Evolutionary conservation across 2,329 filamentous ascomycete species (phyloP), one percentile per base, ranked within the genome.

Genomic region (Exophiala calicioides): DNA sequence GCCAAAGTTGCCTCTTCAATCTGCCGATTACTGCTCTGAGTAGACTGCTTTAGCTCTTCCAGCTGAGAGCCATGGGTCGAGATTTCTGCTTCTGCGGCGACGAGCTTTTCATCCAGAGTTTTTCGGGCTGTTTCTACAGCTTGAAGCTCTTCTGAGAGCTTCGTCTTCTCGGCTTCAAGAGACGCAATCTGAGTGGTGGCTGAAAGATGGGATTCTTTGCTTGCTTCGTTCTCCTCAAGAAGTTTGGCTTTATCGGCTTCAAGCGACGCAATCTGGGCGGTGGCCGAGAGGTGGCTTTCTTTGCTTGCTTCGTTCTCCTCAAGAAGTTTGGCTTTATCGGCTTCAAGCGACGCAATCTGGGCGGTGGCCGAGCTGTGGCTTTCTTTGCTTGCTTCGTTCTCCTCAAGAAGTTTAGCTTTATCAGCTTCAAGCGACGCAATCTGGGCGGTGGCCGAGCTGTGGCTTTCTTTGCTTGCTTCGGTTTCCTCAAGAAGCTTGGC

Each of bases 161-260:
- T 45, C 3, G 41, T 26, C 30, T 45, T 53, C 19, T 53, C 52
- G 4, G 33, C 44, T 26, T 55, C 39, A 16, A 52, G 37, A 13
- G 15, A 20, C 16, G 38, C 19, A 15, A 46, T 35, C 15, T 44
- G 21, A 13, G n/a, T 21, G 15, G 37, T 35, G 3, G 16, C 29
- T 9, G 16, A 5, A 3, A 18, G 16, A 2, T 8, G 10, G 2
- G 9, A 12, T 18, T 16, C 23, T 18, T 55, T 40, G 16, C 45
- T 18, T 4, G 37, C 24, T 15, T 39, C 43, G 5, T 53, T 5
- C 26, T 51, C 50, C 24, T 50, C 33, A 15, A 16, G n/a, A 26
- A 51, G 21, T 5, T 41, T 53, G n/a, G 44, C 26, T 18, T 32
- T 42, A 3, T 47, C 36, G n/a, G 33, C 10, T 13, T 47, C 43